phyloP scores from a whole-genome alignment of 1,139 yeast species.

The Taphrina deformans region DNA sequence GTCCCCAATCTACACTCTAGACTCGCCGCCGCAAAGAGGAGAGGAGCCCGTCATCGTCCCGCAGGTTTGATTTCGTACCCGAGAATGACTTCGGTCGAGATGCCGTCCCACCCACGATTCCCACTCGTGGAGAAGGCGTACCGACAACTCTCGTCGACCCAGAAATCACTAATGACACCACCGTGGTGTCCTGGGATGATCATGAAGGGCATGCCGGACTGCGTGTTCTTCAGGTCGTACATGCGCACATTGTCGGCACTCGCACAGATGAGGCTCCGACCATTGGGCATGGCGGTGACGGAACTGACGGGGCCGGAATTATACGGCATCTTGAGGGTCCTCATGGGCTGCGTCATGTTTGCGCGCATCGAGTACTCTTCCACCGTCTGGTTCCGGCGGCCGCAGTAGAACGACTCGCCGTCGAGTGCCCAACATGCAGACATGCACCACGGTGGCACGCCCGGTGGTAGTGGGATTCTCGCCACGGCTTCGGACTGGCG shows the following conservation, averaged over 20 bases:
- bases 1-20: too few species aligned
- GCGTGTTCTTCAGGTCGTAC: conserved; percentile 63
- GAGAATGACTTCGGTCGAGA: conserved; percentile 73
- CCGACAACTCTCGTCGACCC: conserved; percentile 76
- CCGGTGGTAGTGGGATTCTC: conserved; percentile 60
- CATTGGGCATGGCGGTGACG: conserved; percentile 77
- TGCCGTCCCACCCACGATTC: conserved; percentile 91
- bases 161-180: conserved; percentile 60
- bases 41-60: neutral
- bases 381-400: conserved; percentile 76
- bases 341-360: conserved; percentile 56
- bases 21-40: neutral
- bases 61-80: conserved; percentile 64
- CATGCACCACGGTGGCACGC: conserved; percentile 93
- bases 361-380: conserved; percentile 78
- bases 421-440: conserved; percentile 77
- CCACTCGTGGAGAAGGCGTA: conserved; percentile 92
- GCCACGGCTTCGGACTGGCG: conserved; percentile 57
- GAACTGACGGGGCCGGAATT: conserved; percentile 92
- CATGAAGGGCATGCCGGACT: conserved; percentile 50
- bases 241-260: conserved; percentile 86
- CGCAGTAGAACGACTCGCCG: conserved; percentile 78
- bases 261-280: conserved; percentile 76
- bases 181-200: conserved; percentile 68
- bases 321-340: conserved; percentile 70